Evolutionary conservation across 2,329 filamentous ascomycete genomes (phyloP), one percentile per base, ranked within the genome.

Genomic region (Aspergillus japonicus): DNA sequence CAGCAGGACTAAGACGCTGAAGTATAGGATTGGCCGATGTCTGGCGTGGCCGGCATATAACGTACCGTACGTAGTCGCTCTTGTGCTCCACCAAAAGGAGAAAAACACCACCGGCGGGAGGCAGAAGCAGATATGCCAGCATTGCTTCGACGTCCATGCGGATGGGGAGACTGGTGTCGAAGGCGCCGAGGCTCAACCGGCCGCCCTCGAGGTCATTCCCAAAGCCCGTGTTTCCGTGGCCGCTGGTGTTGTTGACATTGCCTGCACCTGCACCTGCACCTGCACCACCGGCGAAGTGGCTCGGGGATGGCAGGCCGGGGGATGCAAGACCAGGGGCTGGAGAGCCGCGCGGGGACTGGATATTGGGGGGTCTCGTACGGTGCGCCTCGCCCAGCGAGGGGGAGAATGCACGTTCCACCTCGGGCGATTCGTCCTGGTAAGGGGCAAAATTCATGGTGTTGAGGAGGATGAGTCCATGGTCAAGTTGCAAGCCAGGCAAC

Each of bases 31-130:
- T 23, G 21, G 21, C 21, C 3, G 33, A 14, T n/a, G 4, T 16
- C 16, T 24, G 23, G 16, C 3, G 31, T 33, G 31, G 2, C 16
- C 21, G 14, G 7, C 14, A 16, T n/a, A 31, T 49, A 5, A 68
- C 74, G 73, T 78, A 94, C 90, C 95, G 85, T 59, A 99, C 95
- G 76, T 96, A 99, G 78, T 99, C 95, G 72, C 92, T 97, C 81
- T 96, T 95, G 72, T 93, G 87, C 82, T 99, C 95, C 64, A 94
- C 74, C 49, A 98, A 85, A 66, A 99, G 77, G 68, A 99, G 77
- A 66, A 96, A 75, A 26, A 97, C 91, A 3, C 90, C 91, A 2
- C 94, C 95, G 0, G 93, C 83, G 1, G 95, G 95, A 63, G 95
- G 95, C 14, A 96, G 78, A 53, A 89, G 81, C 62, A 97, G 73